A percentile compares a stretch with the other conserved stretches of the same genome.
Conservation (phyloP, 2,329 filamentous ascomycete genomes). For the Sarocladiaceae sp. region DNA sequence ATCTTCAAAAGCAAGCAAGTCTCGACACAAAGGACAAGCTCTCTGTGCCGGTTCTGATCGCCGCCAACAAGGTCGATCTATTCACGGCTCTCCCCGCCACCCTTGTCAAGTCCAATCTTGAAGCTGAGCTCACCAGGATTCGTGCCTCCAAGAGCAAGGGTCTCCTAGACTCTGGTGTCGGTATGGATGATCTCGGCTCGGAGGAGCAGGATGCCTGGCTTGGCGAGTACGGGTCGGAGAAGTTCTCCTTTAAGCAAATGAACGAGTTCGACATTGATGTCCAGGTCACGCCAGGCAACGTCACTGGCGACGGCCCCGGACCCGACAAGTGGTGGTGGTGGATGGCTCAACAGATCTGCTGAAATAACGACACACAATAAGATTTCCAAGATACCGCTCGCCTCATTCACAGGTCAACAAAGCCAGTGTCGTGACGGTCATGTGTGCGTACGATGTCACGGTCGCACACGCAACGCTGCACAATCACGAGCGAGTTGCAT, state of each 20-base stretch:
- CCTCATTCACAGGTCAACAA: no score
- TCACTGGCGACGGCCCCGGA: slow-evolving; percentile 57
- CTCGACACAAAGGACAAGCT: slow-evolving; percentile 13
- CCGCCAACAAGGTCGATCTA: slow-evolving; percentile 91
- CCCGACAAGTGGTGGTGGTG: slow-evolving; percentile 85
- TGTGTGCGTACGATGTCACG: no score
- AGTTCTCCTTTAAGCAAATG: slow-evolving; percentile 77
- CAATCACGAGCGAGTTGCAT: no score
- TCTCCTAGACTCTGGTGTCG: slow-evolving; percentile 74
- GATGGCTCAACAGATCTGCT: slow-evolving; percentile 64
- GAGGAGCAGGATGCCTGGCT: slow-evolving; percentile 80
- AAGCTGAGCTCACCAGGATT: slow-evolving; percentile 75
- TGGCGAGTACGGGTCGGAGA: slow-evolving; percentile 69
- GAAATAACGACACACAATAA: not conserved
- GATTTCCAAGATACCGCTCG: no score
- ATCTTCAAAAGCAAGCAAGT: slow-evolving; percentile 68
- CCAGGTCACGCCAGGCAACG: slow-evolving; percentile 70
- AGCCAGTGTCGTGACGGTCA: no score
- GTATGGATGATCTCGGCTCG: slow-evolving; percentile 50
- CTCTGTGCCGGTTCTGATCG: slow-evolving; percentile 68
- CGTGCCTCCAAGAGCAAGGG: slow-evolving; percentile 72
- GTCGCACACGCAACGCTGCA: no score
- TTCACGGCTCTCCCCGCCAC: slow-evolving; percentile 83
- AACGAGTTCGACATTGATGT: slow-evolving; percentile 76
- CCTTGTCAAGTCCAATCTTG: slow-evolving; percentile 67